phyloP scores from a whole-genome alignment of 2,329 filamentous ascomycete genomes.

The Podosphaera xanthii region DNA sequence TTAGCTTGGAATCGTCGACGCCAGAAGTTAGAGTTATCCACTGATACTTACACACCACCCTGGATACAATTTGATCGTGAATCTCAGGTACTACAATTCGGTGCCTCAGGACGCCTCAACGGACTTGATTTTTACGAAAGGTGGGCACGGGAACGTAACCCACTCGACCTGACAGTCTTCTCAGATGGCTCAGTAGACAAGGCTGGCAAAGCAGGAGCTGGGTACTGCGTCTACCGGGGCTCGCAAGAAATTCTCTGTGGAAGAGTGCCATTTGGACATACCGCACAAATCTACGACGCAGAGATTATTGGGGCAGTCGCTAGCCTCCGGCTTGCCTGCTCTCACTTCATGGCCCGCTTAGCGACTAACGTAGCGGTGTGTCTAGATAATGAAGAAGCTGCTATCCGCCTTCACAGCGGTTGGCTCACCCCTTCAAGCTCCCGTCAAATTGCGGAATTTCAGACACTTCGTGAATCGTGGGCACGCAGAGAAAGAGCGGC shows the following conservation, averaged over 20 bases:
- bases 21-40: not conserved
- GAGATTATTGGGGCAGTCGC: not conserved
- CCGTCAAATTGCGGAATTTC: not conserved
- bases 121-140: not conserved
- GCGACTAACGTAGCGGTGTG: not conserved
- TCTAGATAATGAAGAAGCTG: not conserved
- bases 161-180: not conserved
- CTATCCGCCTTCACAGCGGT: not conserved
- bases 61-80: not conserved
- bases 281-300: not conserved
- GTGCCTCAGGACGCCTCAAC: not conserved
- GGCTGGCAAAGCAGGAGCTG: not conserved
- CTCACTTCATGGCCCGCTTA: not conserved
- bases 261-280: not conserved
- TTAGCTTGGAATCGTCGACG: not conserved
- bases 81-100: not conserved
- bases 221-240: not conserved
- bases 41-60: not conserved
- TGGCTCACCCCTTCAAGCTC: not conserved
- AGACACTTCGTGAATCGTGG: not conserved
- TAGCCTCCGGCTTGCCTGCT: not conserved
- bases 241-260: not conserved
- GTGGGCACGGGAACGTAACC: not conserved
- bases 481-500: not conserved
- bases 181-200: not conserved